phyloP scores from a whole-genome alignment of 805 yeast genomes.

The Starmerella bacillaris region DNA sequence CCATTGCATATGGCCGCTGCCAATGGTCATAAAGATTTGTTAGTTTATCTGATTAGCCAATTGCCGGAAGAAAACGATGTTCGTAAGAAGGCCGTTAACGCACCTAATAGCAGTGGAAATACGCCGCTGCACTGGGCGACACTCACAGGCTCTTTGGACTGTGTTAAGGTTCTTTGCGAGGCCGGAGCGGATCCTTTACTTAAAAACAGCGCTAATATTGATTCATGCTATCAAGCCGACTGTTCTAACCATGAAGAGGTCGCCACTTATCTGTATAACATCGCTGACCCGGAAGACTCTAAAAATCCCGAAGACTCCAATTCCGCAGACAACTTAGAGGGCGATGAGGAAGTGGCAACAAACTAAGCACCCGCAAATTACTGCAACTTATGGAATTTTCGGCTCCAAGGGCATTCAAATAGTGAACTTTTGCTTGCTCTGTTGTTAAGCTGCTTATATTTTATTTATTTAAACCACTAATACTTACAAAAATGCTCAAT shows the following conservation, averaged over 20 bases:
- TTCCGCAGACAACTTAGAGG: slow-evolving; percentile 9
- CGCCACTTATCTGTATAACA: slow-evolving; percentile 57
- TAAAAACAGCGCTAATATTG: slow-evolving; percentile 61
- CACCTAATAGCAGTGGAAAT: slow-evolving; percentile 65
- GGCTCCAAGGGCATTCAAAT: too few species aligned
- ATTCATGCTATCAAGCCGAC: slow-evolving; percentile 79
- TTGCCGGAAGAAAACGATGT: slow-evolving; percentile 21
- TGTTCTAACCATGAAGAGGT: slow-evolving; percentile 55
- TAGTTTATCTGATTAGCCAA: slow-evolving; percentile 39
- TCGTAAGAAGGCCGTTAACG: slow-evolving; percentile 28
- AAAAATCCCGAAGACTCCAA: slow-evolving; percentile 9
- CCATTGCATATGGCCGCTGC: slow-evolving; percentile 92
- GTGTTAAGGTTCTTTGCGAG: slow-evolving; percentile 55
- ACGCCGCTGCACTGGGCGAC: slow-evolving; percentile 97
- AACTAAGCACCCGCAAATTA: too few species aligned
- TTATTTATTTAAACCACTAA: too few species aligned
- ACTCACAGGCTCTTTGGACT: slow-evolving; percentile 60
- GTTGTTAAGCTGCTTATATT: too few species aligned
- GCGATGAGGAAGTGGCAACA: slow-evolving; percentile 1
- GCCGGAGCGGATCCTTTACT: slow-evolving; percentile 66
- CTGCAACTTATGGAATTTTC: too few species aligned
- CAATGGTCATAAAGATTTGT: slow-evolving; percentile 66
- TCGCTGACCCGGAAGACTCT: slow-evolving; percentile 36
- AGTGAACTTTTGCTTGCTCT: too few species aligned
- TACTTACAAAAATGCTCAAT: background rate